Percentiles rank a stretch among this genome's conserved stretches.
phyloP scores from a whole-genome alignment of 768 basidiomycete species.

The Hortiboletus flavorubellus region DNA sequence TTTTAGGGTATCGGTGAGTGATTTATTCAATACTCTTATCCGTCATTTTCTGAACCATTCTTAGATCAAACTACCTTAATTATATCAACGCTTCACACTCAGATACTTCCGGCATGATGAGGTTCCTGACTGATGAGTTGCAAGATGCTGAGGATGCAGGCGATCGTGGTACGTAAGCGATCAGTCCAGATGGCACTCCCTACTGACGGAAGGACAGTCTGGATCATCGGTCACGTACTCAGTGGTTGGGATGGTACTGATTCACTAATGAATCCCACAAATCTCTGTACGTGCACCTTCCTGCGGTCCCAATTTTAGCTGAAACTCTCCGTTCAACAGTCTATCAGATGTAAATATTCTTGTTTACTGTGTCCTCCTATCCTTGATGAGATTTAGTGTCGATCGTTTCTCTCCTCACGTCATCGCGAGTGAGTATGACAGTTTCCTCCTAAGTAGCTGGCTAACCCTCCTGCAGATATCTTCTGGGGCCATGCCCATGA shows the following conservation, averaged over 20 bases:
- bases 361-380: not conserved
- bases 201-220: conserved; percentile 33
- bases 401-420: conserved; percentile 79
- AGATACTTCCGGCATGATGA: conserved; percentile 72
- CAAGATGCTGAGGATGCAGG: conserved; percentile 76
- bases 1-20: conserved; percentile 33
- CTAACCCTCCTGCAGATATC: conserved; percentile 43
- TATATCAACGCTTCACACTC: conserved; percentile 71
- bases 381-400: conserved; percentile 40
- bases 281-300: conserved; percentile 54
- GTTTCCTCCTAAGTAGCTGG: not conserved
- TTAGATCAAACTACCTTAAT: conserved; percentile 68
- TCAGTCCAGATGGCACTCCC: not conserved
- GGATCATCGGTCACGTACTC: conserved; percentile 56
- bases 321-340: conserved; percentile 24
- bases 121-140: conserved; percentile 74
- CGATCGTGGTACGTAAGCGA: conserved; percentile 52
- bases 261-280: conserved; percentile 58
- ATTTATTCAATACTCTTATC: not conserved
- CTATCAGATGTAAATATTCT: conserved; percentile 43
- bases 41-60: conserved; percentile 2
- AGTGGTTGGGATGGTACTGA: conserved; percentile 73
- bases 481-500: conserved; percentile 80
- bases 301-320: not conserved
- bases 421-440: conserved; percentile 56